Evolutionary conservation across 2,329 filamentous ascomycete genomes (phyloP).

Genomic region (Colletotrichum aenigma): DNA sequence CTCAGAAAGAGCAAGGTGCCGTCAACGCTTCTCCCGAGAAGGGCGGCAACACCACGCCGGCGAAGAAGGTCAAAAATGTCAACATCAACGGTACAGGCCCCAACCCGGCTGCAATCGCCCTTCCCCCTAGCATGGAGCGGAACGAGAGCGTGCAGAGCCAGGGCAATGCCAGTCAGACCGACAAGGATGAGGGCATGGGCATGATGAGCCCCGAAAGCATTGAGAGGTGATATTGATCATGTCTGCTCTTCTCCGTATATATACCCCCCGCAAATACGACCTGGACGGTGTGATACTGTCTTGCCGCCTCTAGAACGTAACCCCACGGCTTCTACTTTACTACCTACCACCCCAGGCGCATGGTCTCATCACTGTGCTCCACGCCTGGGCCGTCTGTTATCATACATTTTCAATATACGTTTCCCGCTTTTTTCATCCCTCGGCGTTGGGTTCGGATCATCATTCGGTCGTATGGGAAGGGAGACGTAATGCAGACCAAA

Average conservation of each 20-base stretch:
- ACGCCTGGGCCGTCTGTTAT: neutral
- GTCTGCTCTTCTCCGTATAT: neutral
- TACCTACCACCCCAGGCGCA: neutral
- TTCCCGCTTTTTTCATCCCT: conserved; percentile 2
- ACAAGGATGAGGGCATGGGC: conserved; percentile 70
- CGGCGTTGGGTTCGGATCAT: conserved; percentile 18
- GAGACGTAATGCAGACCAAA: conserved; percentile 4
- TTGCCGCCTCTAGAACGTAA: neutral
- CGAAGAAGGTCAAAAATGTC: conserved; percentile 57
- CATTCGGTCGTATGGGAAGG: conserved; percentile 1
- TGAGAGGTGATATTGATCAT: conserved; percentile 33
- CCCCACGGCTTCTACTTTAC: neutral
- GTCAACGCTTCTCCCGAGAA: conserved; percentile 40
- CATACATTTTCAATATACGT: conserved; percentile 10
- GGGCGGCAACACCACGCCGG: conserved; percentile 41
- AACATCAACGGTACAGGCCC: conserved; percentile 39
- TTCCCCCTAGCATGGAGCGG: conserved; percentile 59
- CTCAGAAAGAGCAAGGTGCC: conserved; percentile 47
- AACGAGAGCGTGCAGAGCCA: conserved; percentile 62
- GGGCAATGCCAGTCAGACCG: conserved; percentile 66
- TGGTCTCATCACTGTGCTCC: neutral
- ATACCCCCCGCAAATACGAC: neutral
- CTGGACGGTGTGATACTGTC: neutral
- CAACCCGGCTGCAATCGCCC: conserved; percentile 44
- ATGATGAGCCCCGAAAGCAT: conserved; percentile 90